Evolutionary conservation across 257 asterid species (phyloP), one percentile per base, ranked within the genome.

Genomic region (Solanum virginianum): DNA sequence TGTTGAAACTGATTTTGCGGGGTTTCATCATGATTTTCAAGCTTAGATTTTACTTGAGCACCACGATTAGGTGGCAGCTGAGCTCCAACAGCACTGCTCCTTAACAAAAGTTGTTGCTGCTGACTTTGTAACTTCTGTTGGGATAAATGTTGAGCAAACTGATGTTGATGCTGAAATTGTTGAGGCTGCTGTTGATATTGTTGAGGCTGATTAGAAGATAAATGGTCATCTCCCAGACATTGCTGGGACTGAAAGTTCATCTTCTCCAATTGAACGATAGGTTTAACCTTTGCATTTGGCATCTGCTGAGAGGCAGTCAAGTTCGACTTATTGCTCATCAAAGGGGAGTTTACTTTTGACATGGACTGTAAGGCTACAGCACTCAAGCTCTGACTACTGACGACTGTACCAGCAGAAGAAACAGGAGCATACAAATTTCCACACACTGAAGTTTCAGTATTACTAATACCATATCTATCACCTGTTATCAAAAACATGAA

Each of bases 81-180:
- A 81, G 93, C 88, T 79, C 86, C 88, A 88, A 85, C 89, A 86
- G 90, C 85, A 77, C 90, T 93, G 86, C 85, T 92, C 90, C 91
- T 93, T 71, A 84, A 26, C 88, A 91, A 75, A 86, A 85, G 86
- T 89, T 92, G 98, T 86, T 89, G 88, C 75, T 91, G 94, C 82
- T 93, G 97, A 86, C 53, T 86, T 86, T 90, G 97, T 85, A 80
- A 92, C 59, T 88, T 95, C 70, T 90, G 96, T 87, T 89, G 94
- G 85, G 86, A 87, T 80, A 89, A 95, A 88, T 87, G 91, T 63
- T 91, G 97, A 80, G 88, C 88, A 85, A 84, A 86, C 81, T 92
- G 95, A 72, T 87, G 92, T 69, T 82, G 85, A 41, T 68, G 90
- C 87, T 92, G 97, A 87, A 93, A 93, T 84, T 93, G 97, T 86